Percentiles rank a stretch among this genome's conserved stretches.
Conservation (phyloP, 176 grass and related monocot genomes). For the Tillandsia fasciculata region DNA sequence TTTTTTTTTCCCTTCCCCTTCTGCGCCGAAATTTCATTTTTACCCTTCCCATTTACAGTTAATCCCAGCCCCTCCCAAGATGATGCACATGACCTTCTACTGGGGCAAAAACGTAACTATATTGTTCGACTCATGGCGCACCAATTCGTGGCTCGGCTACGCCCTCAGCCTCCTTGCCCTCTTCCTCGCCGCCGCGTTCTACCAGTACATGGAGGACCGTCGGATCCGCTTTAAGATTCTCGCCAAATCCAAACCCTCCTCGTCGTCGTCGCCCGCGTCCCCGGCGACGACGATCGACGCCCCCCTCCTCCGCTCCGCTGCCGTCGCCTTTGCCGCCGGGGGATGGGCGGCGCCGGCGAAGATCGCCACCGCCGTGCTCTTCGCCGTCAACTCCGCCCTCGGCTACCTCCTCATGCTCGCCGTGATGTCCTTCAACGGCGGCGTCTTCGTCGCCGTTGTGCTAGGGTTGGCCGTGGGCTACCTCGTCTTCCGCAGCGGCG, state of each 20-base stretch:
- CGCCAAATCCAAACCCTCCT: conserved; percentile 21
- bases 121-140: conserved; percentile 85
- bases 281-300: conserved; percentile 24
- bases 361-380: conserved; percentile 41
- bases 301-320: conserved; percentile 19
- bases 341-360: conserved; percentile 6
- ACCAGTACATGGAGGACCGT: conserved; percentile 92
- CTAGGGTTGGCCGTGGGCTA: conserved; percentile 66
- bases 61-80: conserved; percentile 17
- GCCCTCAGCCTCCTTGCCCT: conserved; percentile 66
- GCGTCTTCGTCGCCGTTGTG: conserved; percentile 67
- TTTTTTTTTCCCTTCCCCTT: not conserved
- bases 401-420: conserved; percentile 94
- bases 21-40: not conserved
- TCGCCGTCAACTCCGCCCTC: conserved; percentile 73
- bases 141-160: conserved; percentile 57
- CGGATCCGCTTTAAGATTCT: conserved; percentile 62
- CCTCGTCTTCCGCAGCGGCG: conserved; percentile 65
- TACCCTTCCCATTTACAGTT: not conserved
- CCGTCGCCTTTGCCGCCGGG: conserved; percentile 19
- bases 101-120: conserved; percentile 79
- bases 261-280: conserved; percentile 24
- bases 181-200: conserved; percentile 70
- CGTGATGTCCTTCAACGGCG: conserved; percentile 97
- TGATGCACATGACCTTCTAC: conserved; percentile 99